Conservation (phyloP, 768 basidiomycete genomes). For the Clitopilus hobsonii region DNA sequence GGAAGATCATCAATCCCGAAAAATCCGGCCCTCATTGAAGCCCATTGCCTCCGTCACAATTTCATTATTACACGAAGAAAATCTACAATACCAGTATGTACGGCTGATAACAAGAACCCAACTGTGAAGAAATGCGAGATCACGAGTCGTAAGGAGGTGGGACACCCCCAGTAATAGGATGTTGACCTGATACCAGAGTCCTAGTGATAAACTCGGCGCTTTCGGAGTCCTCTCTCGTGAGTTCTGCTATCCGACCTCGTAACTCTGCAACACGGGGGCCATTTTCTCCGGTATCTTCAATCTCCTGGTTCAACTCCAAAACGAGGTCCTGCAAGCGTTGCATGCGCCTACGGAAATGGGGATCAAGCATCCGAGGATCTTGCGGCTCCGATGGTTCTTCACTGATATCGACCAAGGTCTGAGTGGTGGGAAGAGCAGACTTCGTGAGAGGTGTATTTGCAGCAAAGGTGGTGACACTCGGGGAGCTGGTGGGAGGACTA, state of each 20-base stretch:
- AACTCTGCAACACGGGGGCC: neutral
- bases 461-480: too few relatives aligned
- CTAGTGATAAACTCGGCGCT: neutral
- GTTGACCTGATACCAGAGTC: neutral
- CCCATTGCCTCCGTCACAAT: too few relatives aligned
- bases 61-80: too few relatives aligned
- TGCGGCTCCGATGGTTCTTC: neutral
- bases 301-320: neutral
- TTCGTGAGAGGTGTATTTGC: too few relatives aligned
- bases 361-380: neutral
- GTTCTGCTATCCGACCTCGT: conserved; percentile 5
- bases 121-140: too few relatives aligned
- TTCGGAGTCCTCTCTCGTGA: conserved; percentile 1
- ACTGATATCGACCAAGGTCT: neutral
- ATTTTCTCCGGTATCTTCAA: neutral
- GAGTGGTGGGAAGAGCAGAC: too few relatives aligned
- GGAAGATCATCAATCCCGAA: neutral
- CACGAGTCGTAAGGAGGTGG: conserved; percentile 4
- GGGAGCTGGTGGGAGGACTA: neutral
- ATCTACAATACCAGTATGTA: too few relatives aligned
- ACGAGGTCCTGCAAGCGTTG: conserved; percentile 7
- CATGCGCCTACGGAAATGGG: conserved; percentile 3
- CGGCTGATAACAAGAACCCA: too few relatives aligned
- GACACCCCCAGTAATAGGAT: neutral
- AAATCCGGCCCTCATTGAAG: neutral